Evolutionary conservation across 2,329 filamentous ascomycete species (phyloP), one percentile per base, ranked within the genome.

Genomic region (Periglandula ipomoeae): DNA sequence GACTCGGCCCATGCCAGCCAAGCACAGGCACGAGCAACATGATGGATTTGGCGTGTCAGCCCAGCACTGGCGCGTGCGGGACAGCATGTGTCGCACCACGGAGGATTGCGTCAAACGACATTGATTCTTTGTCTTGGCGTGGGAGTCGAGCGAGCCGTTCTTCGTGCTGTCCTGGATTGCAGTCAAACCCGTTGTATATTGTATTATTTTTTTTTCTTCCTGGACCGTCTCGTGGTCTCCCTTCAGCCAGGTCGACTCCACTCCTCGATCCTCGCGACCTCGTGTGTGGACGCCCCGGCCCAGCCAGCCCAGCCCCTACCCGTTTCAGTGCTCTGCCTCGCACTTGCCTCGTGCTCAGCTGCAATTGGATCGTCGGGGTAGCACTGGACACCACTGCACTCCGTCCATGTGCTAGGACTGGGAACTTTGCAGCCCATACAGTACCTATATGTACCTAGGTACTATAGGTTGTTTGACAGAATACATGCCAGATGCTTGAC

Each of bases 21-120:
- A 19, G 30, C 35, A 34, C 40, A 44, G 47, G 41, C 34, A 44
- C 40, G 46, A 37, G 17, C 24, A n/a, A 24, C 19, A 24, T 19
- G 19, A 40, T 19, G 38, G 19, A 17, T 15, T 27, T n/a, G 43
- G 35, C 34, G 44, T 46, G 44, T 46, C 44, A 46, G 44, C 44
- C 44, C 15, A 9, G 23, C 15, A 19, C 22, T 37, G 34, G 44
- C 34, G 27, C 30, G 27, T 37, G 19, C 17, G 8, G 37, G 20
- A 5, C 7, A 15, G 44, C n/a, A 17, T 38, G 46, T 32, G 40
- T 48, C 27, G 40, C 30, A 48, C 42, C 17, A 20, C 32, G 15
- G n/a, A 19, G n/a, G 40, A 27, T 24, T 24, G 39, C 26, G 19
- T 26, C 6, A 11, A 17, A 23, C 46, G 10, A 19, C 6, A 23